These are phyloP conservation scores for Globisporangium echinulatum DNA, from an alignment of 352 stramenopile genomes.

Conservation along the genomic window DNA sequence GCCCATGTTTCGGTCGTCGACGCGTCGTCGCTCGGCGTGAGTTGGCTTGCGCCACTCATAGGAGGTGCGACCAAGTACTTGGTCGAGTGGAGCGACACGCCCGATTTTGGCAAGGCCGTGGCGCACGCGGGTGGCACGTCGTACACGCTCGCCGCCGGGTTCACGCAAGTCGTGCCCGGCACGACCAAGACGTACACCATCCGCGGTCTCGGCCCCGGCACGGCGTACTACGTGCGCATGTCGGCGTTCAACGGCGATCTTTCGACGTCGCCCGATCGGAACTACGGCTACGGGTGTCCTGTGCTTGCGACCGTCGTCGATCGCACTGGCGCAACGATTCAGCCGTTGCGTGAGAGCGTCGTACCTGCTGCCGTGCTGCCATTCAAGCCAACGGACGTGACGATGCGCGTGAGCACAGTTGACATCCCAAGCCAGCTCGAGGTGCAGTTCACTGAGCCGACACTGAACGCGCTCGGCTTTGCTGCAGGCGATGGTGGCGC, in stretches of 20 bases:
- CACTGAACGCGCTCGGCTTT: constrained; percentile 63
- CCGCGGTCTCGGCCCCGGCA: constrained; percentile 58
- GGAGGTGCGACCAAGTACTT: constrained; percentile 57
- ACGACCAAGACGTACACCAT: constrained; percentile 68
- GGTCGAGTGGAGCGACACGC: constrained; percentile 26
- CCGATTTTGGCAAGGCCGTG: constrained; percentile 15
- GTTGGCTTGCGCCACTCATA: constrained; percentile 36
- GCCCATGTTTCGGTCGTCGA: constrained; percentile 61
- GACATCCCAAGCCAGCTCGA: constrained; percentile 78
- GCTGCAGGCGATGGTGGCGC: constrained; percentile 38
- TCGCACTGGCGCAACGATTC: constrained; percentile 9
- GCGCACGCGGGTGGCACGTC: constrained; percentile 21
- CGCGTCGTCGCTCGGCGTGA: constrained; percentile 51
- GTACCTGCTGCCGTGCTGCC: constrained; percentile 43
- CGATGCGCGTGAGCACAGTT: constrained; percentile 65
- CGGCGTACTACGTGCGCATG: constrained; percentile 87
- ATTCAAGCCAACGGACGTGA: constrained; percentile 61
- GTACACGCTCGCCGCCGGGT: constrained; percentile 42
- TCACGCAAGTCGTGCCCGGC: constrained; percentile 40
- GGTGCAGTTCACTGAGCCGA: constrained; percentile 65
- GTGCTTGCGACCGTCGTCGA: constrained; percentile 45
- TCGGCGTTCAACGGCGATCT: constrained; percentile 82
- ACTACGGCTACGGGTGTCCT: constrained; percentile 53
- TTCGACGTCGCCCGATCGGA: constrained; percentile 7
- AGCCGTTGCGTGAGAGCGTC: constrained; percentile 24